Conservation (phyloP, 148 eudicot species). For the Selenicereus undatus region DNA sequence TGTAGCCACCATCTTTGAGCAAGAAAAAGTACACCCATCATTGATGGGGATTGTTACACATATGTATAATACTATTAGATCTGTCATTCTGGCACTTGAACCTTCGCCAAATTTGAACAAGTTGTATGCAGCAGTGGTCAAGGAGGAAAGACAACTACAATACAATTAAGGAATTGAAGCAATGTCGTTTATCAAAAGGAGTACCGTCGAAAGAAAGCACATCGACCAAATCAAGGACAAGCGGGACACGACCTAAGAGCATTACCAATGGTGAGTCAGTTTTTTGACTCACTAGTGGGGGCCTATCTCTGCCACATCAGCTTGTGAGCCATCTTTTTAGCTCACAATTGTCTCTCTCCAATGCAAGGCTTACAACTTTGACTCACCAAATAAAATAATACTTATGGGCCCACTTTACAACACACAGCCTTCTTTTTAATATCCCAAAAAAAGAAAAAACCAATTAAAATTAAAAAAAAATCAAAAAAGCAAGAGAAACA, state of each 20-base stretch:
- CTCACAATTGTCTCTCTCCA: no score
- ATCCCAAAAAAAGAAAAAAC: no score
- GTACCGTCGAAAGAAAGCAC: not conserved
- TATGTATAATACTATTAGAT: not conserved
- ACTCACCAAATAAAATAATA: no score
- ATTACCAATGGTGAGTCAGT: no score
- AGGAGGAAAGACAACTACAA: not conserved
- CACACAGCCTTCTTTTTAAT: no score
- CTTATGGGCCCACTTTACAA: no score
- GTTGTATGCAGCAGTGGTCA: not conserved
- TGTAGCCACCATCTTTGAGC: not conserved
- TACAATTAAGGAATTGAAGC: not conserved
- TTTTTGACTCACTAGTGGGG: no score
- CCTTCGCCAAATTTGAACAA: not conserved
- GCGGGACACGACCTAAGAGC: not conserved
- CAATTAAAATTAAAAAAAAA: no score
- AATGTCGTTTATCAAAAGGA: not conserved
- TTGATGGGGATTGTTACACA: not conserved
- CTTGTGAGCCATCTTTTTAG: no score
- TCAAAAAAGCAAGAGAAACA: no score
- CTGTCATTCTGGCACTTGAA: not conserved
- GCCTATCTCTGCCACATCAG: no score
- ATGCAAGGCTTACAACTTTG: no score
- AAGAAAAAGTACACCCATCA: not conserved
- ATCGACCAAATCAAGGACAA: not conserved